phyloP scores from a whole-genome alignment of 1,139 yeast genomes.

The Geotrichum histeridarum region DNA sequence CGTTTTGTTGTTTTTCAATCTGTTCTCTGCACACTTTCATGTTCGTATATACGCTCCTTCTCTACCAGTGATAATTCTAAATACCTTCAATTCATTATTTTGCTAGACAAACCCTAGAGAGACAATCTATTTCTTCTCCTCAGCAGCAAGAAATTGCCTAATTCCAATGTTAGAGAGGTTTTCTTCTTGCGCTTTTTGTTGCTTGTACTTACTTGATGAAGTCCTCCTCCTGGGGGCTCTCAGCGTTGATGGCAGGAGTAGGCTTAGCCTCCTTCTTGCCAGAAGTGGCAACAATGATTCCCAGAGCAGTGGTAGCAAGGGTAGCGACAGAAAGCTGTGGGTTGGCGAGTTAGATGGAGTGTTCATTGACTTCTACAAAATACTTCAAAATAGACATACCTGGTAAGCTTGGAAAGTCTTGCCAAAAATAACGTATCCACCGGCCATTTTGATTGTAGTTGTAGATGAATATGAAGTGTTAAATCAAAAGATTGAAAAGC shows the following conservation, averaged over 20 bases:
- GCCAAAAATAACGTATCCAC: constrained; percentile 74
- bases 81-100: constrained; percentile 8
- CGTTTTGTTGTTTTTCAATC: background rate
- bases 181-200: background rate
- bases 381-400: constrained; percentile 34
- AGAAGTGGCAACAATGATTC: constrained; percentile 30
- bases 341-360: background rate
- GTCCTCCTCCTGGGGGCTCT: constrained; percentile 76
- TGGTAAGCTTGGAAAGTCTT: constrained; percentile 69
- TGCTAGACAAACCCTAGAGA: background rate
- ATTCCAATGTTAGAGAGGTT: background rate
- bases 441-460: constrained; percentile 52
- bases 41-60: too few species aligned
- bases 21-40: too few species aligned
- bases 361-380: background rate
- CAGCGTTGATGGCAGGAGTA: constrained; percentile 67
- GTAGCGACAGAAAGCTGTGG: constrained; percentile 38
- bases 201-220: constrained; percentile 47
- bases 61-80: background rate
- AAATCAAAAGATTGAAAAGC: background rate
- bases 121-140: constrained; percentile 20
- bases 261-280: constrained; percentile 47
- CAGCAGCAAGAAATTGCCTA: constrained; percentile 19
- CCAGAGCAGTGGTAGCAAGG: constrained; percentile 33
- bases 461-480: background rate